Evolutionary conservation across 805 yeast genomes (phyloP).

Genomic region (Ogataea philodendri): DNA sequence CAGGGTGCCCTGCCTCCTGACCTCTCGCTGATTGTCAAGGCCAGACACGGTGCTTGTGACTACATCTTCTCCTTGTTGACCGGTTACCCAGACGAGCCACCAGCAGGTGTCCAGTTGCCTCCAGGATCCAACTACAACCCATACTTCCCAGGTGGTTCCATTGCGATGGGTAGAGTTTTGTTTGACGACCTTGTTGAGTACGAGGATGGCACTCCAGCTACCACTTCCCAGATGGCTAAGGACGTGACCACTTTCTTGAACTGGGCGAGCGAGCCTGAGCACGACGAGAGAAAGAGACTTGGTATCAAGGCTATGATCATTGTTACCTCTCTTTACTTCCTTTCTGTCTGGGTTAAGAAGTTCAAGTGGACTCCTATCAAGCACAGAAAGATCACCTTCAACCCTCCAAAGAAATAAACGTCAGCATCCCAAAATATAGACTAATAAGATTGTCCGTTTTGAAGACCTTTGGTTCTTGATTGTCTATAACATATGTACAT

Average conservation of each 20-base stretch:
- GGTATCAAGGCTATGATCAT: constrained; percentile 91
- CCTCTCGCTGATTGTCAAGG: constrained; percentile 93
- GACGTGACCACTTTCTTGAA: constrained; percentile 93
- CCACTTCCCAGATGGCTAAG: constrained; percentile 99
- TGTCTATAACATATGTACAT: constrained; percentile 12
- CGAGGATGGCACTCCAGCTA: constrained; percentile 98
- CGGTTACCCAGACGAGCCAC: constrained; percentile 98
- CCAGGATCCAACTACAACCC: constrained; percentile 98
- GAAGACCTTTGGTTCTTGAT: constrained; percentile 9
- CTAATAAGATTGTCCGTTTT: constrained; percentile 13
- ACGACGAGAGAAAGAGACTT: constrained; percentile 94
- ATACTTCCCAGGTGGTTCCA: constrained; percentile 99
- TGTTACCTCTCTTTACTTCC: constrained; percentile 71
- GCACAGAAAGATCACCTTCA: constrained; percentile 89
- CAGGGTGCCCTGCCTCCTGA: constrained; percentile 99
- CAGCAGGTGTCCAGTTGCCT: constrained; percentile 93
- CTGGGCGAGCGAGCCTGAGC: constrained; percentile 99
- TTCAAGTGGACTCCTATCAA: constrained; percentile 97
- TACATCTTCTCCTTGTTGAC: constrained; percentile 93
- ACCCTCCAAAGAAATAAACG: constrained; percentile 76
- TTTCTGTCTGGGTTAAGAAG: constrained; percentile 90
- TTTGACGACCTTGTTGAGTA: constrained; percentile 97
- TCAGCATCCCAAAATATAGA: constrained; percentile 13
- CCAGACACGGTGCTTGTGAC: constrained; percentile 97
- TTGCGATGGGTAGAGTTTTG: constrained; percentile 98